A percentile compares a stretch with the other conserved stretches of the same genome.
Conservation (phyloP, 1,139 yeast genomes). For the Keqinozyma sinolaborantium region DNA sequence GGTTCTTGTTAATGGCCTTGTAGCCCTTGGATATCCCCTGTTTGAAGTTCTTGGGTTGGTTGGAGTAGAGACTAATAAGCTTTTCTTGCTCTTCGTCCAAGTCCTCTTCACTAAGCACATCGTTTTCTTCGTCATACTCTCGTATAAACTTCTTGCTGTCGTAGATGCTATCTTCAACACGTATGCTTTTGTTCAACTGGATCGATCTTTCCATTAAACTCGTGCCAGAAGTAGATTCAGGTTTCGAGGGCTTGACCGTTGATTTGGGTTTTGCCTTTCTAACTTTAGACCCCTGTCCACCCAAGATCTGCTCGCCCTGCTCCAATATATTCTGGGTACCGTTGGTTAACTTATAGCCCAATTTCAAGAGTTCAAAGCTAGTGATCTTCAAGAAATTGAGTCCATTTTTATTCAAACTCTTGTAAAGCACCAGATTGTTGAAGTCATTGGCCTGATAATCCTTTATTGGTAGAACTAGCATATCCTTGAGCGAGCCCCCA, state of each 20-base stretch:
- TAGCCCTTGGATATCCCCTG: slow-evolving; percentile 77
- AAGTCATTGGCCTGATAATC: slow-evolving; percentile 72
- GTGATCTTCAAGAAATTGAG: slow-evolving; percentile 75
- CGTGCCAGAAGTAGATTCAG: slow-evolving; percentile 5
- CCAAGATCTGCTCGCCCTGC: slow-evolving; percentile 71
- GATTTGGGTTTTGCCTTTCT: slow-evolving; percentile 16
- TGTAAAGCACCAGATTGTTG: slow-evolving; percentile 38
- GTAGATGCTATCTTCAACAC: slow-evolving; percentile 9
- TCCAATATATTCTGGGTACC: slow-evolving; percentile 86
- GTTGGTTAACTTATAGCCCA: slow-evolving; percentile 84
- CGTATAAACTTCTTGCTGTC: slow-evolving; percentile 10
- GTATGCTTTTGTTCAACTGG: slow-evolving; percentile 7
- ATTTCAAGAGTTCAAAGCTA: slow-evolving; percentile 71
- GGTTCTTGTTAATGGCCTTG: slow-evolving; percentile 65
- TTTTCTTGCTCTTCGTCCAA: slow-evolving; percentile 36
- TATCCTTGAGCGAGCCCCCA: slow-evolving; percentile 73
- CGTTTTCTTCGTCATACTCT: slow-evolving; percentile 24
- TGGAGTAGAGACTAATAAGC: slow-evolving; percentile 72
- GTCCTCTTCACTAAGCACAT: slow-evolving; percentile 17
- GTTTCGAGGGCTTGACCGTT: background rate
- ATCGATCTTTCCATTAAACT: slow-evolving; percentile 11
- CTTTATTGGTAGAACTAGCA: slow-evolving; percentile 68
- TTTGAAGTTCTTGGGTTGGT: slow-evolving; percentile 71
- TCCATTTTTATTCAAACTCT: slow-evolving; percentile 78
- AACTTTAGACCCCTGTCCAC: slow-evolving; percentile 60